Evolutionary conservation across 495 filamentous ascomycete species (phyloP), one percentile per base, ranked within the genome.

Genomic region (Lasiosphaeria miniovina): DNA sequence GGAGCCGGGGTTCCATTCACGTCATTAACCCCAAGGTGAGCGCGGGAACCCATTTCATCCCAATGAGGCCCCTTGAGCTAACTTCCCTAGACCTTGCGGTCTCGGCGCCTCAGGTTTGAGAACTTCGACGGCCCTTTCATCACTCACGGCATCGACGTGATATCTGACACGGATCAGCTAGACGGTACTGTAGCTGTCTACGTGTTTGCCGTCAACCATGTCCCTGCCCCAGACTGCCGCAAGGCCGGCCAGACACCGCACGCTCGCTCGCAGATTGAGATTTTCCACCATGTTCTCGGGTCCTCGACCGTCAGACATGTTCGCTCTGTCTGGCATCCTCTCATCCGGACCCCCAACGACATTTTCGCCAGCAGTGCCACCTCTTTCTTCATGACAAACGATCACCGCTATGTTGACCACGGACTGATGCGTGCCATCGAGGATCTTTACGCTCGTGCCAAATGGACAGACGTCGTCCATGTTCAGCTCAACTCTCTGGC

Each of bases 271-370:
- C 81, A 82, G 32, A 67, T 88, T 43, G 84, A 88, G 61, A 56
- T 87, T 17, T 87, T 88, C 64, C 78, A 81, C 53, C 82, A 88
- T 59, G 64, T 64, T 0, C 57, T 78, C 32, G 74, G 74, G 12
- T 66, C 72, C 6, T 32, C 64, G 6, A 61, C 64, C 0, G 62
- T 70, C 41, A 61, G 59, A 36, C 72, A 78, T 65, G 57, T 70
- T 68, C 82, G 73, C 59, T 82, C 64, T 64, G 75, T 77, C 58
- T 80, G 68, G 63, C 70, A 78, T 49, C 75, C 75, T 1, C 45
- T 79, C 32, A 77, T 87, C 60, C 62, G 69, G n/a, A 86, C 84
- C 0, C 84, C 85, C 1, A 88, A 88, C 65, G 85, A 87, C 56
- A 60, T 88, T 51, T 73, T 80, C 51, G 82, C 81, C 34, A 61